These are phyloP conservation scores for Vaccinium corymbosum DNA, from an alignment of 148 eudicot species.

Conservation along the genomic window DNA sequence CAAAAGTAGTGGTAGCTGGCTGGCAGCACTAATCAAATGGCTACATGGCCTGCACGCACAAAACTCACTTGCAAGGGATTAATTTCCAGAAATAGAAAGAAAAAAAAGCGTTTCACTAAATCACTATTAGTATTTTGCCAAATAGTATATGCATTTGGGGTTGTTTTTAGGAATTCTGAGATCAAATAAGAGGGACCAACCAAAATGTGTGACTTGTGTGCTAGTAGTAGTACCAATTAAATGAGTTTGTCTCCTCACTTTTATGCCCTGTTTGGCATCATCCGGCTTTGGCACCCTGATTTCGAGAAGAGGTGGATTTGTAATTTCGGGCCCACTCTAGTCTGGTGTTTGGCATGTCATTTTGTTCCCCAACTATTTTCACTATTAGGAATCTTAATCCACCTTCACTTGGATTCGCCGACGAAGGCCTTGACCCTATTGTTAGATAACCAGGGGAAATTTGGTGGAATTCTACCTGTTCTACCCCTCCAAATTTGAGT, in stretches of 20 bases:
- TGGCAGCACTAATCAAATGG: conserved; percentile 11
- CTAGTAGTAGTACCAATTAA: conserved; percentile 19
- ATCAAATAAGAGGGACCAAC: not conserved
- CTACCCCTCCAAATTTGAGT: too few species aligned
- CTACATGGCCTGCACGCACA: conserved; percentile 17
- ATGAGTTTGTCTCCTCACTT: conserved; percentile 35
- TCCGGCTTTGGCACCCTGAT: too few species aligned
- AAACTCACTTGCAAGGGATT: not conserved
- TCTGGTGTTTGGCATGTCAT: too few species aligned
- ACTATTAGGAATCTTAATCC: too few species aligned
- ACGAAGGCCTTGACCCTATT: too few species aligned
- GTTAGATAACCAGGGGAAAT: too few species aligned
- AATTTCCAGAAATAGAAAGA: conserved; percentile 24
- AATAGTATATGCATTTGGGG: not conserved
- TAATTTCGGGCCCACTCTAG: too few species aligned
- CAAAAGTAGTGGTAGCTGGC: not conserved
- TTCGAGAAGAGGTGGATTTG: too few species aligned
- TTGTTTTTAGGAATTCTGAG: conserved; percentile 7
- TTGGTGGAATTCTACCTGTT: too few species aligned
- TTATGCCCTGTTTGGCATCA: not conserved
- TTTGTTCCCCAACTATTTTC: too few species aligned
- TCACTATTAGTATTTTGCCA: conserved; percentile 15
- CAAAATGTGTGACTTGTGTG: conserved; percentile 15
- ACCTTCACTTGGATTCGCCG: too few species aligned
- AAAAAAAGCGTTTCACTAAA: conserved; percentile 5